Evolutionary conservation across 176 grass and related monocot genomes (phyloP).

Genomic region (Elymus sibiricus): DNA sequence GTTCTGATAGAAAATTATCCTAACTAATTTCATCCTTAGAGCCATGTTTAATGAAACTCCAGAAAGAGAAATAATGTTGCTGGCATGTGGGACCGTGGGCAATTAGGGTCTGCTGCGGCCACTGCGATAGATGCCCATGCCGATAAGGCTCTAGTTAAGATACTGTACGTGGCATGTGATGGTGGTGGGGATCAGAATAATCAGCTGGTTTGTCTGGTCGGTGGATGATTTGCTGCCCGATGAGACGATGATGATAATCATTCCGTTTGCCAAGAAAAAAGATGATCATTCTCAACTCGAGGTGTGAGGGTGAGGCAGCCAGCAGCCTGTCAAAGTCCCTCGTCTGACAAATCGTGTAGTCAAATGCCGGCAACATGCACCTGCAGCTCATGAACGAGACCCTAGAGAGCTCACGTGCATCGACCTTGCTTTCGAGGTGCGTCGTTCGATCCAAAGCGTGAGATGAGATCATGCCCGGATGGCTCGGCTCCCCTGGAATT

Average conservation of each 20-base stretch:
- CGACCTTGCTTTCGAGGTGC: neutral
- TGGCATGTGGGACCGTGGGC: slow-evolving; percentile 5
- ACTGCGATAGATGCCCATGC: neutral
- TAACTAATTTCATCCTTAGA: too few species aligned
- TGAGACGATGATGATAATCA: neutral
- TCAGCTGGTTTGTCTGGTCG: neutral
- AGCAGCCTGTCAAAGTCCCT: slow-evolving; percentile 19
- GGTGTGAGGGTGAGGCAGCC: neutral
- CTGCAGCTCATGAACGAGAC: slow-evolving; percentile 8
- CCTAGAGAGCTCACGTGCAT: slow-evolving; percentile 32
- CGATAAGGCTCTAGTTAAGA: neutral
- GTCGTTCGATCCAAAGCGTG: slow-evolving; percentile 13
- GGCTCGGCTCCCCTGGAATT: neutral
- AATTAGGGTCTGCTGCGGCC: neutral
- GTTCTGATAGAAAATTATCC: too few species aligned
- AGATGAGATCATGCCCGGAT: neutral
- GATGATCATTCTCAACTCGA: neutral
- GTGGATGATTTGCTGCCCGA: slow-evolving; percentile 9
- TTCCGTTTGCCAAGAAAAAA: neutral
- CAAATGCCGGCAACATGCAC: slow-evolving; percentile 42
- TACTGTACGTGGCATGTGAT: neutral
- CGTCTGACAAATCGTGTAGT: slow-evolving; percentile 10
- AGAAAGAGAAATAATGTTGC: too few species aligned
- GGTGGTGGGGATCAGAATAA: slow-evolving; percentile 12
- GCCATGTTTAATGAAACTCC: too few species aligned